Evolutionary conservation across 2,329 filamentous ascomycete genomes (phyloP).

Genomic region (Alternaria angustiovoidea): DNA sequence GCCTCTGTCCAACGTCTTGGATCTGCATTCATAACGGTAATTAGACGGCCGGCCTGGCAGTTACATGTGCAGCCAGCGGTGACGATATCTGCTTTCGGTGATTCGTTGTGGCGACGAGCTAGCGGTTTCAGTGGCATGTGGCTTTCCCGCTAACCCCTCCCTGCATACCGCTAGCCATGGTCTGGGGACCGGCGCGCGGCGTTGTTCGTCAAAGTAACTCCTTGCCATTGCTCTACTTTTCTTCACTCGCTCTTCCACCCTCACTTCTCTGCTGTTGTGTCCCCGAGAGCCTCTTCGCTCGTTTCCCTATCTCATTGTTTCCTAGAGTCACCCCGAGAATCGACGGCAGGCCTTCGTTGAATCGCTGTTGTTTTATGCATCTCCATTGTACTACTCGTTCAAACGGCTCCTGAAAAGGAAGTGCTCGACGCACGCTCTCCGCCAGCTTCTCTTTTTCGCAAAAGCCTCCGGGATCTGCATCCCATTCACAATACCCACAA

Average conservation of each 20-base stretch:
- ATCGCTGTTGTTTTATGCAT: constrained; percentile 33
- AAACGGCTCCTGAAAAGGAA: constrained; percentile 19
- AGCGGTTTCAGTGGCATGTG: constrained; percentile 31
- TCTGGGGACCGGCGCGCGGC: constrained; percentile 16
- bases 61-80: constrained; percentile 12
- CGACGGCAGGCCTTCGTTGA: constrained; percentile 45
- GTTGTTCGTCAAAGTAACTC: constrained; percentile 16
- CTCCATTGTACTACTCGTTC: constrained; percentile 26
- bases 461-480: constrained; percentile 10
- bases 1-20: background rate
- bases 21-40: constrained; percentile 5
- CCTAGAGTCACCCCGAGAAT: constrained; percentile 21
- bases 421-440: constrained; percentile 49
- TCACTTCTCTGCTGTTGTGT: constrained; percentile 24
- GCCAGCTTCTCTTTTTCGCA: constrained; percentile 23
- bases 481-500: constrained; percentile 10
- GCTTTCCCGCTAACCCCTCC: constrained; percentile 32
- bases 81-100: constrained; percentile 22
- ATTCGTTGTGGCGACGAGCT: constrained; percentile 30
- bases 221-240: constrained; percentile 22
- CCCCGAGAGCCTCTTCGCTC: constrained; percentile 32
- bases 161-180: constrained; percentile 15
- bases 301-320: constrained; percentile 28
- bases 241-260: constrained; percentile 11
- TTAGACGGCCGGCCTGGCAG: constrained; percentile 14